Evolutionary conservation across 2,329 filamentous ascomycete species (phyloP), one percentile per base, ranked within the genome.

Genomic region (Clonostachys solani): DNA sequence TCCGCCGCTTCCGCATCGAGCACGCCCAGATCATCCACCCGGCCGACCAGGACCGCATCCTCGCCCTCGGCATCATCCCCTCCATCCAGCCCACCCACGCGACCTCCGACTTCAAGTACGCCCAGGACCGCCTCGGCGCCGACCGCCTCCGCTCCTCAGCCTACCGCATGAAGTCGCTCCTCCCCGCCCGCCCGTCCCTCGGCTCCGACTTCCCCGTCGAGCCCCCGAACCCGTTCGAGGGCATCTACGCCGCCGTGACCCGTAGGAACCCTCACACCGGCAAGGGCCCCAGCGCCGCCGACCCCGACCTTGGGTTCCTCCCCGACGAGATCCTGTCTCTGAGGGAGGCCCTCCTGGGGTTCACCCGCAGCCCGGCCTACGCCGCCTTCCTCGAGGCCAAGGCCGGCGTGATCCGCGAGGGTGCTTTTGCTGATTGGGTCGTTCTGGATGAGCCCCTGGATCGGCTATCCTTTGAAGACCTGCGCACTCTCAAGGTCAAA

Each of bases 151-250:
- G 60, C 16, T 56, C 65, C 13, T 78, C 81, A 50, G 84, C 84
- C 2, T 89, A 89, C 61, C 74, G 83, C 18, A 87, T 88, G 84
- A 69, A 70, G 12, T 81, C 79, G 1, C 63, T 87, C 2, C 71
- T 85, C 2, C 68, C 75, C 19, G 58, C 75, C 12, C 62, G 61
- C 0, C 78, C 79, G 5, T 65, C 87, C 1, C 71, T 89, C 2
- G 85, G 85, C 3, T 86, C 81, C 43, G 85, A 88, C 56, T 88
- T 88, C 54, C 85, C 85, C 36, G 84, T 89, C 8, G 84, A 88
- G 59, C 84, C 84, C 3, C 77, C 83, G 0, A 77, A 80, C 54
- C 81, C 84, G 3, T 84, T 86, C 52, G 76, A 83, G 47, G 85
- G 84, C 16, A 80, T 88, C 37, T 88, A 86, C 54, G 84, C 84